Evolutionary conservation across 257 asterid species (phyloP), one percentile per base, ranked within the genome.

Genomic region (Galeopsis tetrahit): DNA sequence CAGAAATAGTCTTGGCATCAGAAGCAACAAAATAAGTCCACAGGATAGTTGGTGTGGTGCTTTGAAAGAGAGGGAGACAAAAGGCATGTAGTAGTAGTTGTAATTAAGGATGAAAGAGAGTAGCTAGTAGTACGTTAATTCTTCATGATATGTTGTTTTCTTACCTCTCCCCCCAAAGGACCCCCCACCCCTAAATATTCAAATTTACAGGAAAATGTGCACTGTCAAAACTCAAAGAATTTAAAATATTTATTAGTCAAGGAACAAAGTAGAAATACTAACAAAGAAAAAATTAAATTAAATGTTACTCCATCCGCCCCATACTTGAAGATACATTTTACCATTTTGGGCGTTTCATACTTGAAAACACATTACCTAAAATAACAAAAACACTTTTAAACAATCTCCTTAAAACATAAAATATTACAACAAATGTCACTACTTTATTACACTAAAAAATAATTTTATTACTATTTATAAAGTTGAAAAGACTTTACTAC

Each of bases 121-220:
- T n/a, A 21, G 28, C n/a, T n/a, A 21, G 28, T 21, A 21, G 28
- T 21, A 21, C 28, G 28, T 21, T 21, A 21, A 21, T 36, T 48
- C 17, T 64, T 79, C 59, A 68, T 84, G 85, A 85, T 59, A 61
- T 43, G 85, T 86, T 75, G 62, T 86, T 85, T 83, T 86, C 70
- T 6, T 21, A 34, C 60, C 83, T 73, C 4, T 39, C 15, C 9
- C 49, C 34, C 38, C 63, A 3, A 3, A 1, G n/a, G 10, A 38
- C 15, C 53, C 42, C 66, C 7, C 35, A 32, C 49, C 40, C 51
- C 28, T 21, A 21, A 21, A 21, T 21, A 21, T 21, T 36, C 36
- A 71, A 35, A 21, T 46, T 58, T 69, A 82, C 82, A 77, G 85
- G 83, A 78, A 84, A 88, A 83, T 78, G 89, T 84, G 87, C 79